phyloP scores from a whole-genome alignment of 305 asterid species.

The Striga hermonthica region DNA sequence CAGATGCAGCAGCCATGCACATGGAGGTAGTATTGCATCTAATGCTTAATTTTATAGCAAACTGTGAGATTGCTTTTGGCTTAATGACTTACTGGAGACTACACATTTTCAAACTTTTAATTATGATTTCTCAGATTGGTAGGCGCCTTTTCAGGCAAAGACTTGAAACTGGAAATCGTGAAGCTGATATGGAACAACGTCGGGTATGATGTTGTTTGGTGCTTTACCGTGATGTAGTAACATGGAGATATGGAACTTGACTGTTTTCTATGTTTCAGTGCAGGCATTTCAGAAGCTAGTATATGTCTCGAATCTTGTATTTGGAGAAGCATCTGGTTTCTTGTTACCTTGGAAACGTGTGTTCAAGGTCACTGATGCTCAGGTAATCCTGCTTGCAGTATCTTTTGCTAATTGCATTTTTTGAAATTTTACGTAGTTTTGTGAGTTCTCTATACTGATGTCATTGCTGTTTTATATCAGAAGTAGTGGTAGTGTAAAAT shows the following conservation, averaged over 20 bases:
- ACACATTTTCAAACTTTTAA: constrained; percentile 33
- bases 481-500: background rate
- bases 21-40: constrained; percentile 69
- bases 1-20: constrained; percentile 97
- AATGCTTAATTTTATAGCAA: constrained; percentile 16
- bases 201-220: constrained; percentile 61
- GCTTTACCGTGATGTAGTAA: constrained; percentile 27
- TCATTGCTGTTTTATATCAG: constrained; percentile 18
- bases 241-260: constrained; percentile 49
- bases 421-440: background rate
- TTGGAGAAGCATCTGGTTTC: constrained; percentile 91
- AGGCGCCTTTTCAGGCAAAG: constrained; percentile 89
- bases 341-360: constrained; percentile 99
- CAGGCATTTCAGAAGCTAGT: constrained; percentile 99
- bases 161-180: constrained; percentile 96
- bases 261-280: constrained; percentile 54
- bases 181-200: constrained; percentile 77
- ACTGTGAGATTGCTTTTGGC: constrained; percentile 16
- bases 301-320: constrained; percentile 90
- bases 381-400: constrained; percentile 48
- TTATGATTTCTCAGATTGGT: constrained; percentile 72
- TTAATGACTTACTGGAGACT: constrained; percentile 20
- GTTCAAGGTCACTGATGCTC: constrained; percentile 86
- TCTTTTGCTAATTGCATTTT: constrained; percentile 20
- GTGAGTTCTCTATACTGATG: constrained; percentile 7